phyloP scores from a whole-genome alignment of 1,139 yeast species.

The Geotrichum australiense region DNA sequence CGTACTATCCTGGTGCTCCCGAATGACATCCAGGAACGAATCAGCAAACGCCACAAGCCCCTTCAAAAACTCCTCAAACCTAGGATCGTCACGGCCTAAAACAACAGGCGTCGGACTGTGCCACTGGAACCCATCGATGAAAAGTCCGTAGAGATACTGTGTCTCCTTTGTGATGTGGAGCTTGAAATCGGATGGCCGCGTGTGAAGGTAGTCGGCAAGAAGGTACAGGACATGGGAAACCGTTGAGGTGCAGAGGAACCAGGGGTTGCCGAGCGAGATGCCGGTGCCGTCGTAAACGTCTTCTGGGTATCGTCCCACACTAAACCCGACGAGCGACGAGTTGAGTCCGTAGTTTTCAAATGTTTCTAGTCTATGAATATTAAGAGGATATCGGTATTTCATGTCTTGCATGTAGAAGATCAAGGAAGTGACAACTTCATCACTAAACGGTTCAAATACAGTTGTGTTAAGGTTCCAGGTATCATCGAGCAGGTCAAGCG shows the following conservation, averaged over 20 bases:
- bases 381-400: constrained; percentile 70
- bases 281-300: constrained; percentile 82
- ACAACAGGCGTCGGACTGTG: constrained; percentile 2
- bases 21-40: constrained; percentile 64
- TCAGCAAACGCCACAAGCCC: constrained; percentile 48
- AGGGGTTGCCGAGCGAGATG: constrained; percentile 82
- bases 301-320: constrained; percentile 89
- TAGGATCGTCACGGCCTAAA: constrained; percentile 17
- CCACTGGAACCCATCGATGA: constrained; percentile 10
- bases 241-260: constrained; percentile 85
- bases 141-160: constrained; percentile 25
- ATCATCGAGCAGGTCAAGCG: constrained; percentile 47
- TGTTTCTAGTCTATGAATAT: constrained; percentile 42
- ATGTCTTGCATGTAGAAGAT: constrained; percentile 46
- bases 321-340: constrained; percentile 45
- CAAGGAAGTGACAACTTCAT: constrained; percentile 28
- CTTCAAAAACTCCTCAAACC: constrained; percentile 20
- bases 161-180: constrained; percentile 29
- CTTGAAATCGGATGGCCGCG: constrained; percentile 31
- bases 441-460: constrained; percentile 29
- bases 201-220: constrained; percentile 34
- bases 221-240: constrained; percentile 54
- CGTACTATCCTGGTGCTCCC: constrained; percentile 50
- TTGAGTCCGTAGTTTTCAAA: constrained; percentile 23
- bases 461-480: constrained; percentile 33